phyloP scores from a whole-genome alignment of 2,329 filamentous ascomycete species.

The Ceratocystiopsis sp. region DNA sequence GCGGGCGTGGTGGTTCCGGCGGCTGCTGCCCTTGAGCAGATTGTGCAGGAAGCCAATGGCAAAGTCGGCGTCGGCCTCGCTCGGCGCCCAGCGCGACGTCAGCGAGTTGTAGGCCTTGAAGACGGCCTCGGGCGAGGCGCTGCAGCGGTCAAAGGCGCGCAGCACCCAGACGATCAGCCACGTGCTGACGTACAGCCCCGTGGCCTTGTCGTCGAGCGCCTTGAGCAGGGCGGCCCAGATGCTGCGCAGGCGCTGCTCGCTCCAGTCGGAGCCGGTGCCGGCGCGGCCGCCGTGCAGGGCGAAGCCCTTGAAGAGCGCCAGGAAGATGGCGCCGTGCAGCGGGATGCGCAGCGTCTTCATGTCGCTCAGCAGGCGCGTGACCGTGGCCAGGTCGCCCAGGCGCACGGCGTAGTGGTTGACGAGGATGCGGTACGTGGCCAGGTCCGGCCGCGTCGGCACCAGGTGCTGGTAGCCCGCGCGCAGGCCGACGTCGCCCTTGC shows the following conservation, averaged over 20 bases:
- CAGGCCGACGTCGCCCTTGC: slow-evolving; percentile 38
- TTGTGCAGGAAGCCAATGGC: slow-evolving; percentile 28
- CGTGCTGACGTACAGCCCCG: slow-evolving; percentile 33
- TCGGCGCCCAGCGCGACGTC: slow-evolving; percentile 28
- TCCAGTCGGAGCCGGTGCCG: slow-evolving; percentile 52
- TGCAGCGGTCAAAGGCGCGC: slow-evolving; percentile 45
- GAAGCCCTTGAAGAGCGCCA: slow-evolving; percentile 73
- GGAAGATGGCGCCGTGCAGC: slow-evolving; percentile 59
- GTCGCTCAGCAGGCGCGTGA: slow-evolving; percentile 58
- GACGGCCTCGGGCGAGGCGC: slow-evolving; percentile 28
- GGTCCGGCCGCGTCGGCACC: slow-evolving; percentile 53
- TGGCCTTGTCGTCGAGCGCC: slow-evolving; percentile 29
- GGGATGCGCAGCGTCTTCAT: slow-evolving; percentile 56
- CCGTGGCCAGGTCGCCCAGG: slow-evolving; percentile 53
- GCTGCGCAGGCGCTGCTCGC: slow-evolving; percentile 44
- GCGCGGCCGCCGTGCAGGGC: slow-evolving; percentile 47
- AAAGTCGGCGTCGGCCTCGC: slow-evolving; percentile 23
- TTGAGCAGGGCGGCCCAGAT: slow-evolving; percentile 49
- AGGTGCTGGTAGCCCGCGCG: slow-evolving; percentile 37
- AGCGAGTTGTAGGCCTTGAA: slow-evolving; percentile 36
- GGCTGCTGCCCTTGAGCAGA: slow-evolving; percentile 17
- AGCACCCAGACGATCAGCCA: slow-evolving; percentile 47
- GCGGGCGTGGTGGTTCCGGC: neutral
- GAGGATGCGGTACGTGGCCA: slow-evolving; percentile 64
- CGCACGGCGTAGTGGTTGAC: slow-evolving; percentile 55